Base-by-base conservation (phyloP, 495 filamentous ascomycete species). In the Glarea lozoyensis region DNA sequence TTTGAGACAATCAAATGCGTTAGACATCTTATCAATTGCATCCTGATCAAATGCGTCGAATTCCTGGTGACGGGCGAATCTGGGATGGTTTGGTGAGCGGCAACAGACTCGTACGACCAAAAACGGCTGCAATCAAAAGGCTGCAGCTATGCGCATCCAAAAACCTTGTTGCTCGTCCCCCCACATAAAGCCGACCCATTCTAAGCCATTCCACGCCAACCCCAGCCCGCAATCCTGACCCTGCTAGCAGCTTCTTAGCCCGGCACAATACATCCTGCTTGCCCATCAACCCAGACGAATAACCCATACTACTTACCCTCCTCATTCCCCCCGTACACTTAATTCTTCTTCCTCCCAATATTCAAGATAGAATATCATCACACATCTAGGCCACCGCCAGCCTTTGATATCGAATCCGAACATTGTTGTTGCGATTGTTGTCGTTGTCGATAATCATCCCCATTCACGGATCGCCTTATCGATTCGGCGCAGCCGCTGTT, bases 271-370 rank as follows among this genome's bases (percentile, higher is more conserved):
- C 37, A 25, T 6, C 40, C 15, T 22, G 45, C 49, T 25, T 54
- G 39, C 27, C 46, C 52, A 34, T 18, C 57, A 58, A 11, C 61
- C 53, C 2, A 58, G 42, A 19, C 60, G n/a, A n/a, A n/a, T 46
- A 6, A 62, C 32, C 55, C 47, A 29, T n/a, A 29, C 61, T 49
- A 7, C 57, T 57, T 16, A 55, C 37, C 18, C 22, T 21, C 41
- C 21, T 22, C n/a, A 38, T 15, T 16, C 36, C 18, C 22, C 31
- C 33, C 60, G 43, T 63, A 54, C 25, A 27, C n/a, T 27, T 46
- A 13, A 22, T 37, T 19, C 25, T n/a, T 19, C 23, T 43, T 22
- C 27, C 22, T 41, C 24, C 20, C 27, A 18, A 37, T 20, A 45
- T n/a, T n/a, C n/a, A n/a, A n/a, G n/a, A n/a, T n/a, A n/a, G n/a